A percentile compares a stretch with the other conserved stretches of the same genome.
Conservation (phyloP, 495 filamentous ascomycete species). For the Durotheca rogersii region DNA sequence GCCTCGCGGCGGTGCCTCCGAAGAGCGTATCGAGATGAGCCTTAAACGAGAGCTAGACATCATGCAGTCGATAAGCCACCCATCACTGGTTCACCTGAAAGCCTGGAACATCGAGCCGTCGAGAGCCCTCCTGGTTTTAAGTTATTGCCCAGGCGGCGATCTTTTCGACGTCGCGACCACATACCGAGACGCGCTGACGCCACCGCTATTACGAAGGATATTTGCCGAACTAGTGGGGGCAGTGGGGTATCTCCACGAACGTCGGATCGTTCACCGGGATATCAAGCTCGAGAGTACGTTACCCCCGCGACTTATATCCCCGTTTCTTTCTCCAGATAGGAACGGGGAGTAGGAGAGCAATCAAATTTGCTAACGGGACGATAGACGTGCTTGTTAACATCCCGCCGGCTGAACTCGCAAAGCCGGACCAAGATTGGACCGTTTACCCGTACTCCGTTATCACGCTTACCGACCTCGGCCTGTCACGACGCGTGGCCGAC, state of each 20-base stretch:
- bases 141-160: conserved; percentile 91
- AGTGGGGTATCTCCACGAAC: conserved; percentile 77
- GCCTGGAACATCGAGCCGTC: conserved; percentile 80
- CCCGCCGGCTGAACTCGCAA: conserved; percentile 52
- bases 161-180: conserved; percentile 86
- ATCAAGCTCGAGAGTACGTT: conserved; percentile 95
- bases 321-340: background rate
- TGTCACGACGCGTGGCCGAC: conserved; percentile 79
- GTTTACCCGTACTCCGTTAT: conserved; percentile 76
- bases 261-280: conserved; percentile 91
- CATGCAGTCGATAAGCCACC: conserved; percentile 80
- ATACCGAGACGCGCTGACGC: conserved; percentile 62
- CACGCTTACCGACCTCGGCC: conserved; percentile 87
- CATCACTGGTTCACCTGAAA: conserved; percentile 84
- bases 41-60: conserved; percentile 94
- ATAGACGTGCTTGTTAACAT: conserved; percentile 90
- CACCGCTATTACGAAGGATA: conserved; percentile 74
- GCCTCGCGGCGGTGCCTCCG: conserved; percentile 82
- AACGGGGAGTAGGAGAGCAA: background rate
- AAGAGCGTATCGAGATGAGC: conserved; percentile 86
- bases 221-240: conserved; percentile 87
- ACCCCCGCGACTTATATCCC: conserved; percentile 3
- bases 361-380: conserved; percentile 18
- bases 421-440: conserved; percentile 58
- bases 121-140: conserved; percentile 79